Percentiles rank a stretch among this genome's conserved stretches.
Evolutionary conservation across 2,329 filamentous ascomycete genomes (phyloP).

Genomic region (Colletotrichum caudatum): DNA sequence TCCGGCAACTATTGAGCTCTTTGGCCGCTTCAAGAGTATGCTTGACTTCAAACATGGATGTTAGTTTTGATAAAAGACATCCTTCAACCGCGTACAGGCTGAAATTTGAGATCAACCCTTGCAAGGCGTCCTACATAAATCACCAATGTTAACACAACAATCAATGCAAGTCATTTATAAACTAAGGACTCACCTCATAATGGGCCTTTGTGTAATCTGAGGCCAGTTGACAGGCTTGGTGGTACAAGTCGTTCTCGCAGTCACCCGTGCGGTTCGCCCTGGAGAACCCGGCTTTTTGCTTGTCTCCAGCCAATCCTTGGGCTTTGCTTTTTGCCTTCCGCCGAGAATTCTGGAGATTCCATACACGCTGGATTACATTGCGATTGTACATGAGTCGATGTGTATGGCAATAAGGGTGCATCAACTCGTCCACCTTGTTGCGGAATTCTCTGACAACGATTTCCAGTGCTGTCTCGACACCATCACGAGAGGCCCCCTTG

Average conservation of each 20-base stretch:
- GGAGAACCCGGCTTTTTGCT: not conserved
- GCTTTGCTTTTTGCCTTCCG: not conserved
- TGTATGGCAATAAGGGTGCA: not conserved
- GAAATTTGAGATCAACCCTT: not conserved
- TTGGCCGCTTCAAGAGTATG: too few relatives aligned
- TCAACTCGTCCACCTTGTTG: not conserved
- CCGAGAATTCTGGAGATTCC: not conserved
- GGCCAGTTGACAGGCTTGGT: not conserved
- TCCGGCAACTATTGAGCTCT: rapidly evolving
- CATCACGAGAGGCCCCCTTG: not conserved
- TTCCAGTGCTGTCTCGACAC: not conserved
- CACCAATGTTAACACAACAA: not conserved
- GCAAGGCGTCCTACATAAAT: not conserved
- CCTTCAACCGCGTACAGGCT: not conserved
- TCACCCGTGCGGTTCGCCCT: not conserved
- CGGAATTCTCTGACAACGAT: not conserved
- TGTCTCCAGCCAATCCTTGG: not conserved
- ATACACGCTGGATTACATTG: not conserved
- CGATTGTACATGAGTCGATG: not conserved
- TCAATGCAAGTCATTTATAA: not conserved
- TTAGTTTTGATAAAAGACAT: not conserved
- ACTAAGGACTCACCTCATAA: not conserved
- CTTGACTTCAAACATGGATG: not conserved
- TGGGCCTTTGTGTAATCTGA: not conserved
- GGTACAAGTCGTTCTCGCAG: not conserved